Conservation (phyloP, 768 basidiomycete species). For the Lactarius akahatsu region DNA sequence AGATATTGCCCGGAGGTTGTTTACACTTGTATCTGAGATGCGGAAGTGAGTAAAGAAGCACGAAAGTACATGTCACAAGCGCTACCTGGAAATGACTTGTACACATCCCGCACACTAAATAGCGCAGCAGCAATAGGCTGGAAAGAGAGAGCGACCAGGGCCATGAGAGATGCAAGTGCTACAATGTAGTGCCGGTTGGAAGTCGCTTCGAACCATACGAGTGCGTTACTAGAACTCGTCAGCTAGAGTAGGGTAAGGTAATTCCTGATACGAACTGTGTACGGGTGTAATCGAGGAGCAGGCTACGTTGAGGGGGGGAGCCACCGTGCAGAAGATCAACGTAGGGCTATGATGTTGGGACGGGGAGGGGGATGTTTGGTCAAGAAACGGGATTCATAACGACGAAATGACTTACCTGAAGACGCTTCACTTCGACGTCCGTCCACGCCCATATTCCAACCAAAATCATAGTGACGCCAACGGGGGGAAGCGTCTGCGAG, state of each 20-base stretch:
- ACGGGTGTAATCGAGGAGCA: conserved; percentile 56
- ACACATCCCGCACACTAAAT: conserved; percentile 48
- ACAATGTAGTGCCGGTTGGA: conserved; percentile 53
- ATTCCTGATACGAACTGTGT: conserved; percentile 40
- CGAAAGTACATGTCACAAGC: not conserved
- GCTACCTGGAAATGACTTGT: conserved; percentile 43
- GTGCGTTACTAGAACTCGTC: conserved; percentile 41
- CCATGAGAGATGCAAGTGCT: conserved; percentile 48
- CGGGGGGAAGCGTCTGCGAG: conserved; percentile 51
- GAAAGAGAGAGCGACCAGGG: conserved; percentile 46
- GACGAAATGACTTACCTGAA: conserved; percentile 43
- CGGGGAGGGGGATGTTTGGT: conserved; percentile 3
- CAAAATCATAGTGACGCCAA: conserved; percentile 49
- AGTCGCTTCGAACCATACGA: conserved; percentile 48
- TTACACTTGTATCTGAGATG: conserved; percentile 39
- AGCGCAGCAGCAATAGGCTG: conserved; percentile 55
- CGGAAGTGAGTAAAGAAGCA: conserved; percentile 8
- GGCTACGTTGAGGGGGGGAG: conserved; percentile 50
- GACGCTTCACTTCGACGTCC: conserved; percentile 55
- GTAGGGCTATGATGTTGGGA: conserved; percentile 44
- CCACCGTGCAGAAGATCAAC: conserved; percentile 57
- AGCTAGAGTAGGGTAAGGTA: not conserved
- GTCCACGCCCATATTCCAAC: conserved; percentile 57
- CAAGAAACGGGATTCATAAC: not conserved
- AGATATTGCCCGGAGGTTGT: conserved; percentile 41